Base-by-base conservation (phyloP, 2,329 filamentous ascomycete genomes). In the Aspergillus sp. region DNA sequence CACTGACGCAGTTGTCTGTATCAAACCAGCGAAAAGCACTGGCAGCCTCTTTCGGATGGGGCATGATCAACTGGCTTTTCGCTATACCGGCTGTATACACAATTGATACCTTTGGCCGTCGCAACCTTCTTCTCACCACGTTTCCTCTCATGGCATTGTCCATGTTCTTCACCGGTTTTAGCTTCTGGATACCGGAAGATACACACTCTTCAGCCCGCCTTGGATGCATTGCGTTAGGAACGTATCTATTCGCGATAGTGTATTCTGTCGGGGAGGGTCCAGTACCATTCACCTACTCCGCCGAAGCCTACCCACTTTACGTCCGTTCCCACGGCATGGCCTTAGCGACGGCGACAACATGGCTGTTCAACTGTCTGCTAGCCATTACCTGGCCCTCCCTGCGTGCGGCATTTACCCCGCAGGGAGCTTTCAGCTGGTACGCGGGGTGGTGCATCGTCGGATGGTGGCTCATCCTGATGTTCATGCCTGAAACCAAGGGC, bases 51-150 rank as follows among this genome's bases (percentile, higher is more conserved):
- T 78, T 88, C 4, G 86, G 86, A 3, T 81, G 87, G 48, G 86
- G 86, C 0, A 76, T 87, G 53, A 82, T 89, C 68, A 89, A 89
- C 70, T 89, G 84, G 76, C 70, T 89, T 38, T 88, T 88, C 63
- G 86, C 87, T 15, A 77, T 88, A 12, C 85, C 85, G 0, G 86
- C 86, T 3, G 76, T 89, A 50, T 87, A 85, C 70, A 89, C 86
- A 5, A 90, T 90, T 63, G 88, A 91, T 68, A 88, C 84, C 0
- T 89, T 87, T 60, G 88, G 88, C 6, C 83, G 88, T 3, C 81
- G 88, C 19, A 87, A 87, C 63, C 77, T 90, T 7, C 80, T 90
- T 1, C 78, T 89, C 4, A 80, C 81, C 1, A 90, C 87, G 0
- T 89, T 90, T 68, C 87, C 87, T 0, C 74, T 89, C 17, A 89